These are phyloP conservation scores for Pneumocystis sp. DNA, from an alignment of 1,139 yeast genomes.

Conservation along the genomic window DNA sequence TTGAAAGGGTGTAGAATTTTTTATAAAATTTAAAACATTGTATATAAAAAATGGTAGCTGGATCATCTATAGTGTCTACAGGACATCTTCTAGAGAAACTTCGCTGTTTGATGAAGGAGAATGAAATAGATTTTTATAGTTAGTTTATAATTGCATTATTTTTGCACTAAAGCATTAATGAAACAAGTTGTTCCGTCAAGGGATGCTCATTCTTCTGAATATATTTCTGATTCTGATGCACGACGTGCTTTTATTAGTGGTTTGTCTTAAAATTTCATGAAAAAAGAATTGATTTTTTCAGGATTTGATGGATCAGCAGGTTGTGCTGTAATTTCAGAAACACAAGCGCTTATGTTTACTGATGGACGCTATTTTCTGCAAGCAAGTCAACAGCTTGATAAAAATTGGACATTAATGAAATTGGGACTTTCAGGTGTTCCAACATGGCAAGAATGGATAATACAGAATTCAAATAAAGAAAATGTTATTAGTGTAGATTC, in stretches of 20 bases:
- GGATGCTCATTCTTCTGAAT: constrained; percentile 9
- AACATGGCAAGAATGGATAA: constrained; percentile 83
- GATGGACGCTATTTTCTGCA: constrained; percentile 92
- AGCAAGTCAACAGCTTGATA: constrained; percentile 71
- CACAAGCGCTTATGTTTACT: constrained; percentile 69
- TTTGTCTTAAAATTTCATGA: not conserved
- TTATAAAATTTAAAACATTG: not conserved
- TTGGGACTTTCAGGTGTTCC: constrained; percentile 61
- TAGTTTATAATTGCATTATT: not conserved
- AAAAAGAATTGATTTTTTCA: not conserved
- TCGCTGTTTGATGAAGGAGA: not conserved
- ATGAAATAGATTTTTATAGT: not conserved
- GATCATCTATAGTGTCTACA: not conserved
- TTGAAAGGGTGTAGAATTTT: not conserved
- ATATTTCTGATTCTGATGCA: constrained; percentile 12
- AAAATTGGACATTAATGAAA: constrained; percentile 68
- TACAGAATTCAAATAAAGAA: constrained; percentile 26
- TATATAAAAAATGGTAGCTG: not conserved
- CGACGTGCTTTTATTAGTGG: constrained; percentile 12
- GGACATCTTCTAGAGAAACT: not conserved
- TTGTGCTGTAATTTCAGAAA: constrained; percentile 64
- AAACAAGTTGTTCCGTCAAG: not conserved
- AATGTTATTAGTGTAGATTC: constrained; percentile 48
- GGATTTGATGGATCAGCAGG: constrained; percentile 96
- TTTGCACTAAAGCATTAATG: not conserved